These are phyloP conservation scores for Suhomyces canberraensis DNA, from an alignment of 805 yeast species.

Conservation along the genomic window DNA sequence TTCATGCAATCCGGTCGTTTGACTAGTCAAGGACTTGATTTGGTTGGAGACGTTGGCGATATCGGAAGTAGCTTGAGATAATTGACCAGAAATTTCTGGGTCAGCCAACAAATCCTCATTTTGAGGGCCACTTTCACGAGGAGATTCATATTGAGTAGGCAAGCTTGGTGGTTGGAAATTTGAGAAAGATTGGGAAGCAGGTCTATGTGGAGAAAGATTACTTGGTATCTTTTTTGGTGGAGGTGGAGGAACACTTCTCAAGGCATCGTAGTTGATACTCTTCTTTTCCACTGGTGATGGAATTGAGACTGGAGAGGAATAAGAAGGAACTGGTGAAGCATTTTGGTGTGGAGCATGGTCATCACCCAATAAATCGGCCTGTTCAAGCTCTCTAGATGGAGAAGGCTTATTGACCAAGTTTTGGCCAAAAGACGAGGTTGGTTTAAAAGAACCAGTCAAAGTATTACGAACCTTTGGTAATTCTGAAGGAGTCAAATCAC, in stretches of 20 bases:
- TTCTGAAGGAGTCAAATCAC: slow-evolving; percentile 29
- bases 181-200: slow-evolving; percentile 9
- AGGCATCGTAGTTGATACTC: slow-evolving; percentile 47
- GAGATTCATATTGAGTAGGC: slow-evolving; percentile 1
- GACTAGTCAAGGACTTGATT: slow-evolving; percentile 71
- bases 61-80: slow-evolving; percentile 78
- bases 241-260: slow-evolving; percentile 46
- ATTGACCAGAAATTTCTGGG: slow-evolving; percentile 58
- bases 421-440: slow-evolving; percentile 86
- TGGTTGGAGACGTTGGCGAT: slow-evolving; percentile 85
- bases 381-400: slow-evolving; percentile 16
- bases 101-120: slow-evolving; percentile 57
- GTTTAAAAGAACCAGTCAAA: slow-evolving; percentile 56
- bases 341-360: slow-evolving; percentile 23
- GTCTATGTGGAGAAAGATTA: slow-evolving; percentile 10
- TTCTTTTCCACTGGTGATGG: slow-evolving; percentile 14
- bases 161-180: slow-evolving; percentile 1
- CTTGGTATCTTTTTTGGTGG: slow-evolving; percentile 22
- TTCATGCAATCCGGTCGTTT: slow-evolving; percentile 66
- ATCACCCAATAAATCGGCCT: slow-evolving; percentile 32
- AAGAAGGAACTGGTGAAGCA: slow-evolving; percentile 14
- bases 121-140: slow-evolving; percentile 3
- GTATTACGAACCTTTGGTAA: slow-evolving; percentile 33
- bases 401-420: slow-evolving; percentile 41
- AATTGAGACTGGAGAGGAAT: slow-evolving; percentile 22